Conservation (phyloP, 768 basidiomycete species). For the Leucogyrophana mollusca region DNA sequence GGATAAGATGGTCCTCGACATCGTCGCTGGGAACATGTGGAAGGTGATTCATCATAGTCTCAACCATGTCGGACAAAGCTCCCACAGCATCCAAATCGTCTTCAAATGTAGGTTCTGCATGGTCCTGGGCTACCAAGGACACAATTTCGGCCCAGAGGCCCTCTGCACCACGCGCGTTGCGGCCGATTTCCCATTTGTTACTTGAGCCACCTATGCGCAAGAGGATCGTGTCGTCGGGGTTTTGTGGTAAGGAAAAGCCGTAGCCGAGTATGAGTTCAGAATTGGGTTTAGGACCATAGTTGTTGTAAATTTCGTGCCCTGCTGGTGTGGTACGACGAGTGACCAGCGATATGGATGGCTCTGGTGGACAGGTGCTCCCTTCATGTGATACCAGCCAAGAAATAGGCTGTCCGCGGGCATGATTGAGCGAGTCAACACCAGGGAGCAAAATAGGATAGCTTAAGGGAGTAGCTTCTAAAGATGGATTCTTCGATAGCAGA, state of each 20-base stretch:
- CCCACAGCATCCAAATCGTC: slow-evolving; percentile 56
- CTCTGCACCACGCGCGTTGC: slow-evolving; percentile 51
- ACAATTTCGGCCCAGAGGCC: slow-evolving; percentile 60
- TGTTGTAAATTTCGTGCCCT: slow-evolving; percentile 75
- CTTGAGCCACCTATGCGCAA: slow-evolving; percentile 65
- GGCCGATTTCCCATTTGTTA: slow-evolving; percentile 62
- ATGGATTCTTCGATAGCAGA: slow-evolving; percentile 58
- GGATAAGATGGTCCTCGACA: slow-evolving; percentile 24
- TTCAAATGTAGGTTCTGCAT: slow-evolving; percentile 41
- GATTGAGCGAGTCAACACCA: slow-evolving; percentile 85
- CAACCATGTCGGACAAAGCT: slow-evolving; percentile 64
- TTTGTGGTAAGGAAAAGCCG: slow-evolving; percentile 78
- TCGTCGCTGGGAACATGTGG: slow-evolving; percentile 32
- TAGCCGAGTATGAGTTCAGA: slow-evolving; percentile 89
- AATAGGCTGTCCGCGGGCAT: slow-evolving; percentile 74
- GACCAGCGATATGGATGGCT: slow-evolving; percentile 58
- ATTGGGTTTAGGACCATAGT: slow-evolving; percentile 91
- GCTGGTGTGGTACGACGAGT: slow-evolving; percentile 41
- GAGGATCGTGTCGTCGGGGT: slow-evolving; percentile 85
- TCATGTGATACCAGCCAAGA: slow-evolving; percentile 68
- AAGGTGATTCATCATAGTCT: slow-evolving; percentile 46
- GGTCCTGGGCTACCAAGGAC: slow-evolving; percentile 27
- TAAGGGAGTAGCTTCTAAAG: slow-evolving; percentile 46
- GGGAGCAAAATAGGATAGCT: slow-evolving; percentile 83
- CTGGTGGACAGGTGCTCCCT: neutral